phyloP scores from a whole-genome alignment of 139 green algal genomes.

The Deuterostichococcus epilithicus region DNA sequence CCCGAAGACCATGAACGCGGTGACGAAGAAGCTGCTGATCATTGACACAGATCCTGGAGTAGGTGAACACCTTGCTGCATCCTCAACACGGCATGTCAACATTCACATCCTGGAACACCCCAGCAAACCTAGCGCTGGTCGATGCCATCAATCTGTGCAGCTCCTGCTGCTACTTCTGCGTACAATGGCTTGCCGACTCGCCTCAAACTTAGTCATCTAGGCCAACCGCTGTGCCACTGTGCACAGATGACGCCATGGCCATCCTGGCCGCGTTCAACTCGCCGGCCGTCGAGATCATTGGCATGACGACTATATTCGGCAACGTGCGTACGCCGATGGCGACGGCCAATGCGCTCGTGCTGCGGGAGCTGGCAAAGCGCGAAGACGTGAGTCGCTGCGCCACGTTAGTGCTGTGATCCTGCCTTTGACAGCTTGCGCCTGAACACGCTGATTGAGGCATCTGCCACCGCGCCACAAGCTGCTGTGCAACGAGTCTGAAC shows the following conservation, averaged over 20 bases:
- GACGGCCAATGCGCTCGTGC: constrained; percentile 71
- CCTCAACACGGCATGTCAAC: constrained; percentile 2
- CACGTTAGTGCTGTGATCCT: not conserved
- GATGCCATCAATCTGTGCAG: no score
- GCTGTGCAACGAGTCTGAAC: no score
- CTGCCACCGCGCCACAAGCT: no score
- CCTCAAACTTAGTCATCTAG: not conserved
- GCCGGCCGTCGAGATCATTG: constrained; percentile 71
- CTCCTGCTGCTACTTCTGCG: constrained; percentile 2
- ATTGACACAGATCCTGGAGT: constrained; percentile 77
- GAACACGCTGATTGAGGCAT: no score
- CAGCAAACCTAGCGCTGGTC: not conserved
- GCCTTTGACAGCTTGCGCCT: no score
- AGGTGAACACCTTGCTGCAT: no score
- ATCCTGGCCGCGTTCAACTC: constrained; percentile 72
- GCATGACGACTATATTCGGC: constrained; percentile 78
- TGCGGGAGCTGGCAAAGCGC: constrained; percentile 46
- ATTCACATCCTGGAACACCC: not conserved
- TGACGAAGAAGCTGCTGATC: constrained; percentile 58
- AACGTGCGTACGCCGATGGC: constrained; percentile 73
- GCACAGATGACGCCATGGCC: constrained; percentile 76
- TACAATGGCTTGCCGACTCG: not conserved
- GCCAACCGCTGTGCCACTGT: not conserved
- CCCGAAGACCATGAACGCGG: no score
- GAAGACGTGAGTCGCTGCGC: constrained; percentile 1